phyloP scores from a whole-genome alignment of 352 stramenopile genomes.

The Phytopythium oedochilum region DNA sequence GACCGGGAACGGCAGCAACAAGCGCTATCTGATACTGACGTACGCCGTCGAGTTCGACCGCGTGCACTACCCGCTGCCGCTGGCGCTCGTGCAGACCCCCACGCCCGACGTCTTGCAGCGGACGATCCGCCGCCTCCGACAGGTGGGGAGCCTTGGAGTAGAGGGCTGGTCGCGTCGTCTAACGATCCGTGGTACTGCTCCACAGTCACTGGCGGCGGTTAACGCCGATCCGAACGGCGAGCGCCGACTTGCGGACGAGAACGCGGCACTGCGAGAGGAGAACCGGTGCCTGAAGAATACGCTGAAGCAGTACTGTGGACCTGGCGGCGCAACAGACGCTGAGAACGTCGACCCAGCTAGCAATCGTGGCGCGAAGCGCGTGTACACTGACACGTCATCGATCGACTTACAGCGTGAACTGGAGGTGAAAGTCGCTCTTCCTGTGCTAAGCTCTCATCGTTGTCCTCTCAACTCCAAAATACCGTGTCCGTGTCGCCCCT shows the following conservation, averaged over 20 bases:
- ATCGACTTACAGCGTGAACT: conserved; percentile 51
- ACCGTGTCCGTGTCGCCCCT: not conserved
- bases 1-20: conserved; percentile 29
- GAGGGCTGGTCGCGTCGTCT: not conserved
- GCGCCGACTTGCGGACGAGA: conserved; percentile 30
- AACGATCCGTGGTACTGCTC: not conserved
- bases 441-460: not conserved
- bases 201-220: conserved; percentile 13
- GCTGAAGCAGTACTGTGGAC: conserved; percentile 47
- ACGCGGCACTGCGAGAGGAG: conserved; percentile 44
- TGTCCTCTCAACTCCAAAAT: not conserved
- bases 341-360: conserved; percentile 11
- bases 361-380: not conserved
- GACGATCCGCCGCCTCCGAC: conserved; percentile 68
- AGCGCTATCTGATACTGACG: conserved; percentile 92
- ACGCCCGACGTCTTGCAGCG: conserved; percentile 68
- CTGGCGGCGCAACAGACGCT: conserved; percentile 1
- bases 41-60: conserved; percentile 93
- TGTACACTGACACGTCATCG: conserved; percentile 12
- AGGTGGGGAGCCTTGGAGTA: conserved; percentile 9
- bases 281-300: conserved; percentile 66
- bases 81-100: conserved; percentile 63
- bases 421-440: conserved; percentile 10
- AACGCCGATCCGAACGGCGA: not conserved
- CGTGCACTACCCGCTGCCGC: conserved; percentile 91